phyloP scores from a whole-genome alignment of 2,329 filamentous ascomycete species.

The Ambrosiella xylebori region DNA sequence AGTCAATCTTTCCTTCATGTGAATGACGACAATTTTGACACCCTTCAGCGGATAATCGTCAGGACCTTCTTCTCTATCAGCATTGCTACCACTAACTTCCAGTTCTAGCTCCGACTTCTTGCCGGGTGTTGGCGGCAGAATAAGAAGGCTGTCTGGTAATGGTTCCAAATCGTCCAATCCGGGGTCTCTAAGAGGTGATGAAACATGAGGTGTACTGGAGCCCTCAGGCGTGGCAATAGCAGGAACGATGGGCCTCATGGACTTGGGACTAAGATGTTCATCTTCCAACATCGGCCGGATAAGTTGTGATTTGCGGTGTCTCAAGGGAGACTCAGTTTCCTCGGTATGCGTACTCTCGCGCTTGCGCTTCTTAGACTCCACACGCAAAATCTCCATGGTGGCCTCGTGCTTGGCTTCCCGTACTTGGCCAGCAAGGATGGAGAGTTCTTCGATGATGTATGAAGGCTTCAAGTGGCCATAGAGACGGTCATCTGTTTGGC shows the following conservation, averaged over 20 bases:
- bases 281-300: conserved; percentile 18
- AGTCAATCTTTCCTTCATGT: conserved; percentile 71
- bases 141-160: conserved; percentile 24
- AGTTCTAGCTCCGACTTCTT: conserved; percentile 16
- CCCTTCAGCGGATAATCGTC: conserved; percentile 43
- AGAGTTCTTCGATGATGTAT: conserved; percentile 66
- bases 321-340: neutral
- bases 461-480: conserved; percentile 80
- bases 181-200: conserved; percentile 1
- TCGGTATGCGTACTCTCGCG: conserved; percentile 23
- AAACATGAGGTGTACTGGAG: conserved; percentile 9
- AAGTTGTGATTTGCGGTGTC: conserved; percentile 11
- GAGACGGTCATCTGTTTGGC: conserved; percentile 55
- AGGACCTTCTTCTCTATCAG: conserved; percentile 14
- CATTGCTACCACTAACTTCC: conserved; percentile 7
- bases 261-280: conserved; percentile 35
- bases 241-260: conserved; percentile 19
- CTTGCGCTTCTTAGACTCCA: conserved; percentile 45
- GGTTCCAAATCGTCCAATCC: conserved; percentile 12
- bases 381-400: conserved; percentile 2
- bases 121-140: conserved; percentile 31
- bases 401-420: conserved; percentile 28
- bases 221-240: conserved; percentile 12
- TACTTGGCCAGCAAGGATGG: conserved; percentile 53
- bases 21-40: conserved; percentile 71